Evolutionary conservation across 345 rosid genomes (phyloP), one percentile per base, ranked within the genome.

Genomic region (Citrus inodora): DNA sequence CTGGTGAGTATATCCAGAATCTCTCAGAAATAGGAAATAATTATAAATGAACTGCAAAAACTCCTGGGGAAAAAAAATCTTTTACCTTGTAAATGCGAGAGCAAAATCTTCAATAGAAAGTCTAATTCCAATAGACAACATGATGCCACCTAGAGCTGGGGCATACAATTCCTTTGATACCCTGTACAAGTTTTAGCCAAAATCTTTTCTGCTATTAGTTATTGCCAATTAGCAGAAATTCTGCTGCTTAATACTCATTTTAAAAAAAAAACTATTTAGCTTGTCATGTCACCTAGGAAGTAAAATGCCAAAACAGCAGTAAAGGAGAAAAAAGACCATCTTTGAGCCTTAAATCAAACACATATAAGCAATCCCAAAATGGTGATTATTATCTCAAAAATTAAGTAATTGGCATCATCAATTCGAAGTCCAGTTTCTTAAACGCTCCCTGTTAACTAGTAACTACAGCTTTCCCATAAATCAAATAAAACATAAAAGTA

Each of bases 141-240:
- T 93, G 71, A 83, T 95, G 77, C 99, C 99, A 51, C 99, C 98
- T 78, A 95, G 96, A 72, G 99, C 97, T 70, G 99, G 99, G 58
- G 99, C 98, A 74, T 95, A 95, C 30, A 93, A 67, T 51, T 93
- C 99, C 86, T 92, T 95, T 14, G 98, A 95, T 73, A 92, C 97
- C 98, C 98, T 92, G 90, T 77, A 84, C 64, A 71, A 74, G 30
- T 21, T 60, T 73, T 73, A 53, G 70, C 62, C 46, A 75, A 61
- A 55, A 38, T 37, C 51, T 17, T 13, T 35, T 33, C 70, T 2
- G 33, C 69, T 37, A 71, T 69, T 42, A 28, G 51, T 46, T 64
- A 38, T 28, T 14, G 4, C 32, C 24, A 24, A 10, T 59, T 58
- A 2, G 21, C 9, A 21, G 40, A 51, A 28, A 17, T 71, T 51